phyloP scores from a whole-genome alignment of 2,329 filamentous ascomycete species.

The Decorospora gaudefroyi region DNA sequence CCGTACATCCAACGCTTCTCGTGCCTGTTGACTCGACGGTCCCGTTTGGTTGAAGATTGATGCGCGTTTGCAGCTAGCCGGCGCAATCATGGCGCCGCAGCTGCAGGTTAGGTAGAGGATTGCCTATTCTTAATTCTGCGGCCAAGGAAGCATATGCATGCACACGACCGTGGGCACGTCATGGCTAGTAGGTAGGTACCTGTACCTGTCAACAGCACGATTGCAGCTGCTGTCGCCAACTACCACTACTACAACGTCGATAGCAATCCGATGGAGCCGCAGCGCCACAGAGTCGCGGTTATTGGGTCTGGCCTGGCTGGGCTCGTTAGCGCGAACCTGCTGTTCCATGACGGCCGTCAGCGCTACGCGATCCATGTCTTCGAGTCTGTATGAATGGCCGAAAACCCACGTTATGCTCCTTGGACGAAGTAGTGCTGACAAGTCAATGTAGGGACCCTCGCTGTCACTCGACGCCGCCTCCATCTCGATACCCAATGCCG shows the following conservation, averaged over 20 bases:
- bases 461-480: conserved; percentile 55
- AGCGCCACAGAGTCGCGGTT: conserved; percentile 47
- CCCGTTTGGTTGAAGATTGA: neutral
- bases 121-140: conserved; percentile 2
- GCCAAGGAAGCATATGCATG: too few relatives aligned
- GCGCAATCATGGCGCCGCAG: too few relatives aligned
- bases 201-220: neutral
- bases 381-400: conserved; percentile 48
- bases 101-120: neutral
- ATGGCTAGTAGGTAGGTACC: neutral
- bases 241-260: neutral
- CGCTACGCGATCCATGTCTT: conserved; percentile 54
- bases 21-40: too few relatives aligned
- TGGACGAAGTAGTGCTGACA: neutral
- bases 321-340: conserved; percentile 53
- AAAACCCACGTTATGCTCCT: neutral
- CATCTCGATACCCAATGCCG: conserved; percentile 42
- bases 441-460: conserved; percentile 46
- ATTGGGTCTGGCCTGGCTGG: conserved; percentile 58
- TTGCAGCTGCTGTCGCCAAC: neutral
- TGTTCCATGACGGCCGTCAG: conserved; percentile 47
- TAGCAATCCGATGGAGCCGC: conserved; percentile 20
- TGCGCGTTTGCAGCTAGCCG: too few relatives aligned
- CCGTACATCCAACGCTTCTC: too few relatives aligned
- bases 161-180: neutral